Evolutionary conservation across 208 protist species (phyloP).

Genomic region (Leishmania lainsoni): DNA sequence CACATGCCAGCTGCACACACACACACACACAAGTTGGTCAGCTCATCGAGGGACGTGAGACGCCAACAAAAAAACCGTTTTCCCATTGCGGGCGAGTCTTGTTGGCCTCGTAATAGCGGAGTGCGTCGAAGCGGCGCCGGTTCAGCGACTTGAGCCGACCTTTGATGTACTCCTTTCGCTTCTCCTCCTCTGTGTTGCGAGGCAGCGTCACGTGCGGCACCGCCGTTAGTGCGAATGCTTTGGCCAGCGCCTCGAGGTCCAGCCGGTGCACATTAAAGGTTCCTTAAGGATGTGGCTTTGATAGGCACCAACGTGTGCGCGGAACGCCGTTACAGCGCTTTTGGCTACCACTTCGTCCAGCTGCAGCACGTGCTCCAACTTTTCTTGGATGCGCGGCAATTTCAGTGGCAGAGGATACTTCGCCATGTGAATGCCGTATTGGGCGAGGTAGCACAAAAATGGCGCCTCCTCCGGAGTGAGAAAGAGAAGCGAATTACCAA

Average conservation of each 20-base stretch:
- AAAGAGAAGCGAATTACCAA: conserved; percentile 93
- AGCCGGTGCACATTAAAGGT: conserved; percentile 93
- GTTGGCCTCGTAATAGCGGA: conserved; percentile 75
- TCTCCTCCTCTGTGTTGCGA: conserved; percentile 59
- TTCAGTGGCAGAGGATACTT: conserved; percentile 72
- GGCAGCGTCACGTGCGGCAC: conserved; percentile 83
- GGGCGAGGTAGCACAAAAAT: conserved; percentile 90
- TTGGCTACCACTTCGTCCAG: conserved; percentile 88
- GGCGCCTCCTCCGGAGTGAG: conserved; percentile 89
- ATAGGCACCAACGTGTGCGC: conserved; percentile 93
- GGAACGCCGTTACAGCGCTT: conserved; percentile 91
- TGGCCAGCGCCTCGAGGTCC: conserved; percentile 91
- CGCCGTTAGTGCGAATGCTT: conserved; percentile 91
- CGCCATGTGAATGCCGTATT: conserved; percentile 79
- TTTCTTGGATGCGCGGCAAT: conserved; percentile 81
- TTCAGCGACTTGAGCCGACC: conserved; percentile 90
- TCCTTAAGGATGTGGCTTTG: conserved; percentile 93
- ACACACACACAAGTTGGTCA: conserved; percentile 1
- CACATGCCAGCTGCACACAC: not conserved
- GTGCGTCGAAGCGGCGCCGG: conserved; percentile 54
- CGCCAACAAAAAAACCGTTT: conserved; percentile 77
- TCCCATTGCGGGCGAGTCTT: conserved; percentile 88
- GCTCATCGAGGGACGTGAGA: conserved; percentile 32
- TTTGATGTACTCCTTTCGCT: conserved; percentile 87
- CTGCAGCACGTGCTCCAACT: conserved; percentile 89